phyloP scores from a whole-genome alignment of 2,329 filamentous ascomycete genomes.

The Colletotrichum truncatum region DNA sequence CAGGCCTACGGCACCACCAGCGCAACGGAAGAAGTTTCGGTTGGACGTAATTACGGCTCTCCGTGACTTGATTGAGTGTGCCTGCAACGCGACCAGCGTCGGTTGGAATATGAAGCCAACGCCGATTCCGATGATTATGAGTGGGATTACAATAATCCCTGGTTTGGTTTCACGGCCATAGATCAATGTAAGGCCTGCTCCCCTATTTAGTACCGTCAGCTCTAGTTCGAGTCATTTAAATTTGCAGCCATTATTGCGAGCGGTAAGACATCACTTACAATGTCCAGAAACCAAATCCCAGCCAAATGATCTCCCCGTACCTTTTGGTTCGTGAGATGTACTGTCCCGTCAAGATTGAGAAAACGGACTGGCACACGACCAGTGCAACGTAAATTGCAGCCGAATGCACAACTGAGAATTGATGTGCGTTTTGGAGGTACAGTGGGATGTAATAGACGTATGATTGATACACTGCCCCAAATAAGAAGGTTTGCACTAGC shows the following conservation, averaged over 20 bases:
- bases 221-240: neutral
- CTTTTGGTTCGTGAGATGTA: conserved; percentile 66
- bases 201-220: conserved; percentile 36
- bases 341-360: conserved; percentile 60
- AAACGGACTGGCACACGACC: conserved; percentile 54
- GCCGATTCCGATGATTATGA: conserved; percentile 60
- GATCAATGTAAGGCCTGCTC: conserved; percentile 60
- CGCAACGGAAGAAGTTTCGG: conserved; percentile 69
- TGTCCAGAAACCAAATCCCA: conserved; percentile 45
- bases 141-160: conserved; percentile 58
- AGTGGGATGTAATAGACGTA: conserved; percentile 70
- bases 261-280: no score
- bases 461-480: conserved; percentile 67
- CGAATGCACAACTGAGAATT: conserved; percentile 49
- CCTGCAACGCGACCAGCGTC: conserved; percentile 65
- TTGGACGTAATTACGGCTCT: conserved; percentile 70
- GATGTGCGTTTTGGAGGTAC: conserved; percentile 66
- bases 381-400: conserved; percentile 61
- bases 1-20: conserved; percentile 67
- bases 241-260: no score
- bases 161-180: conserved; percentile 55
- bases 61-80: conserved; percentile 63
- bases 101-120: conserved; percentile 60
- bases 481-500: conserved; percentile 66
- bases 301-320: conserved; percentile 67